Evolutionary conservation across 768 basidiomycete species (phyloP).

Genomic region (Candolleomyces efflorescens): DNA sequence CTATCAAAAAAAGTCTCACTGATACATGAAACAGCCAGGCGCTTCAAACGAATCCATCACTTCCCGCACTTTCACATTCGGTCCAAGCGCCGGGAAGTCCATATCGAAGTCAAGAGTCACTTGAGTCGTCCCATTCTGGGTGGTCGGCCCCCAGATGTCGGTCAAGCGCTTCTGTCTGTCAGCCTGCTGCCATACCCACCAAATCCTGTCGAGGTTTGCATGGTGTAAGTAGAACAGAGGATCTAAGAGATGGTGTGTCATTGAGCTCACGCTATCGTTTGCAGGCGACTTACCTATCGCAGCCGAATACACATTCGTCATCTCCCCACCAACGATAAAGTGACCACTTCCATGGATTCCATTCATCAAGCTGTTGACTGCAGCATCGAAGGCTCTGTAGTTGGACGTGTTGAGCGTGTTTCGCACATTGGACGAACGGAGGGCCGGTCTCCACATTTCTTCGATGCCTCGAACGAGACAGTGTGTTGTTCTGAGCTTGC

Average conservation of each 20-base stretch:
- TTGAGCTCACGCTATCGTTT: too few relatives aligned
- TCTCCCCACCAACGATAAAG: constrained; percentile 4
- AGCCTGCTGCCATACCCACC: constrained; percentile 20
- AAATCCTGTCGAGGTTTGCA: constrained; percentile 19
- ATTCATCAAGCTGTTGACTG: neutral
- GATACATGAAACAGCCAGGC: constrained; percentile 1
- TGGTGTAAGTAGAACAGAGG: constrained; percentile 23
- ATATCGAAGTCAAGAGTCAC: constrained; percentile 5
- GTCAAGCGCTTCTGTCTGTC: constrained; percentile 10
- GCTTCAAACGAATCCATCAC: constrained; percentile 1
- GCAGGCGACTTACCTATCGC: neutral
- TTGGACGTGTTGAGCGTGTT: neutral
- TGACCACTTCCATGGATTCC: constrained; percentile 1
- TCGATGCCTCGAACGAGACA: constrained; percentile 7
- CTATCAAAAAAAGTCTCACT: neutral
- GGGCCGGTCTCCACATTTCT: neutral
- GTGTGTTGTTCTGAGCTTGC: neutral
- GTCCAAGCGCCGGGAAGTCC: constrained; percentile 4
- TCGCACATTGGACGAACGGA: neutral
- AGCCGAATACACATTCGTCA: constrained; percentile 5
- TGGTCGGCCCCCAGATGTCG: constrained; percentile 16
- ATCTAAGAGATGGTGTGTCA: constrained; percentile 7
- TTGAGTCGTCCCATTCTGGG: neutral
- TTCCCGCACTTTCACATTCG: constrained; percentile 1
- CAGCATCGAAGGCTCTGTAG: neutral